Evolutionary conservation across 2,329 filamentous ascomycete species (phyloP).

Genomic region (Aspergillus bombycis): DNA sequence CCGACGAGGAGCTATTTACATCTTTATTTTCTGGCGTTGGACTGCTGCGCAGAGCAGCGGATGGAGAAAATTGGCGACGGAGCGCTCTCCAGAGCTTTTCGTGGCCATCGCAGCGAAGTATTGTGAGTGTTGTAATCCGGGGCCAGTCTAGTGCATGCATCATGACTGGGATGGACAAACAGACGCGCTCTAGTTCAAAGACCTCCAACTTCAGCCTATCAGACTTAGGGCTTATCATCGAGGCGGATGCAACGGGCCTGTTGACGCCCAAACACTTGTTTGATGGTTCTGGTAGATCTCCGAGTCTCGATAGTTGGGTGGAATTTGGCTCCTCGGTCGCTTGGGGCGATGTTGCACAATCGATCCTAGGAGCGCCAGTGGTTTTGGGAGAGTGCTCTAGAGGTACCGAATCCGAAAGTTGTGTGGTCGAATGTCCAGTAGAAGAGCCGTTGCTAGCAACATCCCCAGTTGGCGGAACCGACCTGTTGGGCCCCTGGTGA

Average conservation of each 20-base stretch:
- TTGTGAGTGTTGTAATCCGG: conserved; percentile 69
- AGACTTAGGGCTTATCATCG: conserved; percentile 5
- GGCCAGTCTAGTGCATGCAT: conserved; percentile 75
- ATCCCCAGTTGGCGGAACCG: neutral
- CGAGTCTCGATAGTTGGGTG: neutral
- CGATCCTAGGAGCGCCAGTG: neutral
- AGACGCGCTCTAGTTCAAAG: conserved; percentile 74
- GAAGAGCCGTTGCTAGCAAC: neutral
- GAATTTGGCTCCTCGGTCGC: neutral
- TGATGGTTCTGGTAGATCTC: conserved; percentile 11
- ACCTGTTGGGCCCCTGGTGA: neutral
- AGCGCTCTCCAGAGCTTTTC: conserved; percentile 76
- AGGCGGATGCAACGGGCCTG: neutral
- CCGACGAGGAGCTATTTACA: conserved; percentile 26
- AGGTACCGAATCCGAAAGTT: neutral
- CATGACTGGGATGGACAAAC: conserved; percentile 72
- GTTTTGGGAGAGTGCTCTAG: neutral
- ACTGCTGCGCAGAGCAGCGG: conserved; percentile 11
- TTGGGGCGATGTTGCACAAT: neutral
- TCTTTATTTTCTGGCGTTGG: conserved; percentile 14
- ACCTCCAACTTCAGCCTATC: conserved; percentile 65
- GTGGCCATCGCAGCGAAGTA: conserved; percentile 73
- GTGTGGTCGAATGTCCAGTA: neutral
- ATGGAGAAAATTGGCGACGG: conserved; percentile 62
- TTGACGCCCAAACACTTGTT: neutral